phyloP scores from a whole-genome alignment of 2,329 filamentous ascomycete genomes.

The Hawksworthiomyces lignivorus region DNA sequence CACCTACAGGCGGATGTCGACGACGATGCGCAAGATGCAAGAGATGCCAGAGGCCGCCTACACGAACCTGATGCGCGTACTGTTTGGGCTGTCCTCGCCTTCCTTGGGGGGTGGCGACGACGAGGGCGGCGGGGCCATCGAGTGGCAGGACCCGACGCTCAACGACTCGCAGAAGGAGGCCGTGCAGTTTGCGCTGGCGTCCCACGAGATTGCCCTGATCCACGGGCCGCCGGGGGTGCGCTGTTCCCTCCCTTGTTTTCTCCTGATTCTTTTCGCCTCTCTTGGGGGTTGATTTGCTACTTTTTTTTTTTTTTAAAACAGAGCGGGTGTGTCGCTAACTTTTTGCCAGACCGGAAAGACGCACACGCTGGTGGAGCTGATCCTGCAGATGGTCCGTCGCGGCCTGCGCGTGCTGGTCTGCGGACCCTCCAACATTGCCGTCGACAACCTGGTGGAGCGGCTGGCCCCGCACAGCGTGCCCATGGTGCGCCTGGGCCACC shows the following conservation, averaged over 20 bases:
- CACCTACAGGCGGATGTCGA: constrained; percentile 58
- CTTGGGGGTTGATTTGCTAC: no score
- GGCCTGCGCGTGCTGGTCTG: constrained; percentile 79
- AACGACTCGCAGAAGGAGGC: constrained; percentile 63
- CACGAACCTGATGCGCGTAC: constrained; percentile 51
- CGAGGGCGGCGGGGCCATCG: constrained; percentile 33
- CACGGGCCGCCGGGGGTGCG: constrained; percentile 81
- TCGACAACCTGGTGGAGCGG: constrained; percentile 96
- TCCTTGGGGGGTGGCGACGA: constrained; percentile 35
- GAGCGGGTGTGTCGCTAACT: no score
- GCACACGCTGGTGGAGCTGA: constrained; percentile 89
- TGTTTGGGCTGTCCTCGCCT: constrained; percentile 53
- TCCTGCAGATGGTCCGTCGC: constrained; percentile 76
- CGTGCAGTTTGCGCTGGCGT: constrained; percentile 74
- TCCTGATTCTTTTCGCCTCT: no score
- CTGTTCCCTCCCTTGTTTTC: constrained; percentile 9
- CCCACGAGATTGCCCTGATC: constrained; percentile 76
- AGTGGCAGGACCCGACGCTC: constrained; percentile 54
- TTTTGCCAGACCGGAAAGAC: constrained; percentile 90
- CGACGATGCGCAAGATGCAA: constrained; percentile 51
- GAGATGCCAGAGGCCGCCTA: constrained; percentile 52
- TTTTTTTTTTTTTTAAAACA: no score
- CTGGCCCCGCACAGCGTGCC: constrained; percentile 77
- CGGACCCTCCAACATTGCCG: constrained; percentile 91
- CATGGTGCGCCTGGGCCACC: constrained; percentile 85